Conservation (phyloP, 305 asterid species). For the Rubia balearica region DNA sequence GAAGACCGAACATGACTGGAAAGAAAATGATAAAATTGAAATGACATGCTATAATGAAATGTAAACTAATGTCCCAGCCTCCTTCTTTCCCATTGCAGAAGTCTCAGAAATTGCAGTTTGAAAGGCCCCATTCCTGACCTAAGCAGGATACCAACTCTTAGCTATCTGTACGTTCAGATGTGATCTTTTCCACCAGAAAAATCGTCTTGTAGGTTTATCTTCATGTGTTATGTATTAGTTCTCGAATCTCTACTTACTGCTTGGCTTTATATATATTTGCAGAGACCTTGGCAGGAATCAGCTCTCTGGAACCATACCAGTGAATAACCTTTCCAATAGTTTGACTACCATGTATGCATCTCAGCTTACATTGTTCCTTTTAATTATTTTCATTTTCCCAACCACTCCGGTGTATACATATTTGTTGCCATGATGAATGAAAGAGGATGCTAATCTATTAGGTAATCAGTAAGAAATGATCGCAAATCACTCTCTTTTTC, state of each 20-base stretch:
- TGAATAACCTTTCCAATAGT: conserved; percentile 26
- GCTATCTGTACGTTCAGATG: conserved; percentile 30
- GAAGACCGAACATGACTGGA: too few species aligned
- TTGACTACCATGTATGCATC: conserved; percentile 40
- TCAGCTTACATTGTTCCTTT: conserved; percentile 8
- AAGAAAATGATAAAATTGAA: not conserved
- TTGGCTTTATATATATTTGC: conserved; percentile 17
- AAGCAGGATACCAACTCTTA: conserved; percentile 30
- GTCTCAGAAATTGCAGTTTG: conserved; percentile 45
- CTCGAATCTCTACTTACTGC: conserved; percentile 7
- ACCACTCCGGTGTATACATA: too few species aligned
- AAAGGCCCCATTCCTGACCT: conserved; percentile 40
- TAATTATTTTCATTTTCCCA: not conserved
- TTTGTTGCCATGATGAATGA: too few species aligned
- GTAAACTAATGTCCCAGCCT: not conserved
- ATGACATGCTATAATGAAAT: not conserved
- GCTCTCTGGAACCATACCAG: conserved; percentile 35
- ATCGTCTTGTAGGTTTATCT: not conserved
- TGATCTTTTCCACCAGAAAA: too few species aligned
- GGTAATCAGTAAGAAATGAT: too few species aligned
- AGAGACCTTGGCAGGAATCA: conserved; percentile 47
- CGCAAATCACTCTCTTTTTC: too few species aligned
- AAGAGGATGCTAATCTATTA: too few species aligned
- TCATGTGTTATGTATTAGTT: conserved; percentile 2
- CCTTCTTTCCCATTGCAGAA: conserved; percentile 23